Base-by-base conservation (phyloP, 2,329 filamentous ascomycete genomes). In the Xylaria sp. region DNA sequence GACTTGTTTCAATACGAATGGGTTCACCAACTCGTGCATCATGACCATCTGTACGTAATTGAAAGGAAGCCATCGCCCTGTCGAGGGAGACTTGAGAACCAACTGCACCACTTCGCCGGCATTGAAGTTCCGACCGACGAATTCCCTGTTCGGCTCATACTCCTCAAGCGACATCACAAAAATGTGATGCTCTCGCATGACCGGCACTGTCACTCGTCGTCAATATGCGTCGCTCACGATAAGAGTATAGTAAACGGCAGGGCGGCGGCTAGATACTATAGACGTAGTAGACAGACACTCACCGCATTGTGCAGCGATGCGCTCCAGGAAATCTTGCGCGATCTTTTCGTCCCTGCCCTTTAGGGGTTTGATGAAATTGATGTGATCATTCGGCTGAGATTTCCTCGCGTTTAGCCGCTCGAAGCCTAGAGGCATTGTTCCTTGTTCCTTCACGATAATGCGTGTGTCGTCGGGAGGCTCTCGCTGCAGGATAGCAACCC, bases 1-100 rank as follows among this genome's bases (percentile, higher is more conserved):
- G 37, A 9, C n/a, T 25, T 25, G 2, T 8, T 9, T 9, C 19
- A 1, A 11, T 15, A 19, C 17, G 23, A 4, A 21, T 1, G 1
- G 29, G 31, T 17, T 33, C 37, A 72, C 76, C 44, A 67, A 80
- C 79, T 95, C 91, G 74, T 96, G 92, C 86, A 96, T 93, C 92
- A 96, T 96, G 67, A 96, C 91, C 90, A 95, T 94, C 76, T 95
- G 91, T 15, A 96, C 90, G 71, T 93, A 92, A 63, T 87, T 82
- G 72, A 95, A 93, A 0, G 91, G 90, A 21, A 96, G 80, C 92
- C 92, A 96, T 60, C 79, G 83, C 25, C 86, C 85, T 0, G 83
- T 84, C 4, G 78, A 80, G 0, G 82, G 83, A 0, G 90, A 86
- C 68, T 89, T 89, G 25, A 96, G 83, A 1, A 96, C 92, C 1